phyloP scores from a whole-genome alignment of 495 filamentous ascomycete genomes.

The Durotheca rogersii region DNA sequence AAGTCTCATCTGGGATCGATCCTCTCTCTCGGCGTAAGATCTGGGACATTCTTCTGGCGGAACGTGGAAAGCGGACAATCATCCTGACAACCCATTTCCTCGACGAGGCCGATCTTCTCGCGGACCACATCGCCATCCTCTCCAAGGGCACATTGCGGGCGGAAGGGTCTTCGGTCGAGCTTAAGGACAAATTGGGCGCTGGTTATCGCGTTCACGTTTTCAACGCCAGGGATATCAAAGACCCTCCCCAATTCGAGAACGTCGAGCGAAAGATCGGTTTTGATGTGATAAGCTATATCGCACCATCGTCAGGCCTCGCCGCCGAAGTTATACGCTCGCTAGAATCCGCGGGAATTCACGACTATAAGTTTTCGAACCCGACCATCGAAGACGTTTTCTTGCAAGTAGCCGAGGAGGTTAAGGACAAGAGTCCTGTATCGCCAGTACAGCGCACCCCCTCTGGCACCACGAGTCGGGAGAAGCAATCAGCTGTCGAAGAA shows the following conservation, averaged over 20 bases:
- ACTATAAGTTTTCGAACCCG: slow-evolving; percentile 78
- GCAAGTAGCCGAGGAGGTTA: slow-evolving; percentile 71
- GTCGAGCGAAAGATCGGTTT: slow-evolving; percentile 58
- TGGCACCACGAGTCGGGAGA: slow-evolving; percentile 22
- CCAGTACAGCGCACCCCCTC: slow-evolving; percentile 20
- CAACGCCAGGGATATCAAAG: slow-evolving; percentile 45
- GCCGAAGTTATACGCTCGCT: slow-evolving; percentile 65
- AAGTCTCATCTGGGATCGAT: slow-evolving; percentile 81
- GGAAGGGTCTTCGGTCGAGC: slow-evolving; percentile 72
- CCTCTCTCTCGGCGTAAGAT: slow-evolving; percentile 79
- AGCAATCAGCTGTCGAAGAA: slow-evolving; percentile 30
- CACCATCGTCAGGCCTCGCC: slow-evolving; percentile 61
- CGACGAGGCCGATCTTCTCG: slow-evolving; percentile 74
- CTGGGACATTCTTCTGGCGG: slow-evolving; percentile 84
- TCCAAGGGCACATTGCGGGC: slow-evolving; percentile 71
- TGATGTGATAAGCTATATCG: slow-evolving; percentile 70
- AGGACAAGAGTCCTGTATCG: slow-evolving; percentile 35
- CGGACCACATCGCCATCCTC: slow-evolving; percentile 75
- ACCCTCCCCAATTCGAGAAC: slow-evolving; percentile 55
- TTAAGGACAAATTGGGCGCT: slow-evolving; percentile 67
- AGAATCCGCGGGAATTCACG: slow-evolving; percentile 60
- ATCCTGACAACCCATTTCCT: slow-evolving; percentile 85
- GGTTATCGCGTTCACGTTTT: slow-evolving; percentile 77
- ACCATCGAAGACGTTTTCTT: slow-evolving; percentile 89
- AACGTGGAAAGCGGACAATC: slow-evolving; percentile 73